Evolutionary conservation across 768 basidiomycete species (phyloP), one percentile per base, ranked within the genome.

Genomic region (Tylopilus vinaceipallidus): DNA sequence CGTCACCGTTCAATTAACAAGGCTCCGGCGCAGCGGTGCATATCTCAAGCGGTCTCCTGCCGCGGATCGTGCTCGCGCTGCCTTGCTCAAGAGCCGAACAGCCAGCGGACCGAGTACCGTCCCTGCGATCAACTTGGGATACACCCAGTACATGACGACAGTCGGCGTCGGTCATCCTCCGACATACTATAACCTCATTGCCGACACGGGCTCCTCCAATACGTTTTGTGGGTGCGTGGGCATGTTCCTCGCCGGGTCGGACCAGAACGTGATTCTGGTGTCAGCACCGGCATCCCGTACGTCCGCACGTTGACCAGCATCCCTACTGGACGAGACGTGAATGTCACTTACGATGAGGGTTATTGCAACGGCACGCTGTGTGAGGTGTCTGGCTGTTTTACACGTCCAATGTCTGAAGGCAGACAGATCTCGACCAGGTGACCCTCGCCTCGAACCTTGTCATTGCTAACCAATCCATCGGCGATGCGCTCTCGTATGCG

Each of bases 351-450:
- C 43, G 56, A 59, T 3, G 0, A 1, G 0, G 64, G 50, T n/a
- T 45, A 27, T 42, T 53, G 67, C 37, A 32, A 26, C 61, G 73
- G 76, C n/a, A 61, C 59, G 32, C 75, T 75, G 52, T 78, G 61
- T 63, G 26, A 42, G 37, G 48, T 9, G 23, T 6, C 6, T 32
- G 3, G 9, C 23, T 7, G 11, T 11, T 9, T 4, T 35, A 3
- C 19, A 35, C 13, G 17, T 16, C 29, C 20, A 9, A 10, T 38
- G 4, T 12, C 16, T 30, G n/a, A 46, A 6, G 17, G 2, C 1
- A 10, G 2, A 23, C 35, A 68, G 56, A 65, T 40, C 42, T 53
- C 20, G 68, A 71, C 40, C 53, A 56, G 43, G 60, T 66, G 20
- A 53, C 62, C 14, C 42, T 70, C 19, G 54, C 60, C 10, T 27